Percentiles rank a stretch among this genome's conserved stretches.
Evolutionary conservation across 2,329 filamentous ascomycete genomes (phyloP).

Genomic region (Pezicula neosporulosa): DNA sequence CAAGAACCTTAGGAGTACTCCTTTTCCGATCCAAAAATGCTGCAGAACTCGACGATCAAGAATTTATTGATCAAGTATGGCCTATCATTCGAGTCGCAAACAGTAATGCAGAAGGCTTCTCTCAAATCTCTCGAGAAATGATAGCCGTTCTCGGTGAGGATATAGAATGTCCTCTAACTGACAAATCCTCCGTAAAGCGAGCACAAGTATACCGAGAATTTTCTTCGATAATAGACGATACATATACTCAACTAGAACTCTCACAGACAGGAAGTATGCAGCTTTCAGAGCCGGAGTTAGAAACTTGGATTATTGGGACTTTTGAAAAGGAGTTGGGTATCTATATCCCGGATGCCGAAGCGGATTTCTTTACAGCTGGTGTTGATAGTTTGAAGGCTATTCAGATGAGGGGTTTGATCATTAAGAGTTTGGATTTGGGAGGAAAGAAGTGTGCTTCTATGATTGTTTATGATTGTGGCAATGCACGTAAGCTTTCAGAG

Average conservation of each 20-base stretch:
- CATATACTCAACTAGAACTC: slow-evolving; percentile 18
- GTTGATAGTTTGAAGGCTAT: slow-evolving; percentile 58
- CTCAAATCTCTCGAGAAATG: slow-evolving; percentile 49
- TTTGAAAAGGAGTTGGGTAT: slow-evolving; percentile 3
- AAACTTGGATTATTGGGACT: slow-evolving; percentile 24
- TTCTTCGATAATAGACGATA: slow-evolving; percentile 37
- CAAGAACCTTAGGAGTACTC: slow-evolving; percentile 37
- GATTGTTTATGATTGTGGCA: slow-evolving; percentile 54
- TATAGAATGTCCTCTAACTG: slow-evolving; percentile 43
- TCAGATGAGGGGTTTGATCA: slow-evolving; percentile 48
- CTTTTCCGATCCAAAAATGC: slow-evolving; percentile 46
- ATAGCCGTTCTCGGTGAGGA: slow-evolving; percentile 43
- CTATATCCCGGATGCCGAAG: slow-evolving; percentile 27
- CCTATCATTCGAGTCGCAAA: slow-evolving; percentile 50
- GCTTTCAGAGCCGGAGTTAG: slow-evolving; percentile 25
- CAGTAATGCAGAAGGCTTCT: slow-evolving; percentile 45
- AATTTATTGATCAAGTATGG: slow-evolving; percentile 46
- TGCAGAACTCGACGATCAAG: slow-evolving; percentile 33
- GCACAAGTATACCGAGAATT: slow-evolving; percentile 45
- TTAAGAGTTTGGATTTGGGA: slow-evolving; percentile 45
- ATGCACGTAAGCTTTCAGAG: slow-evolving; percentile 38
- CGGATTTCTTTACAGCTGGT: slow-evolving; percentile 56
- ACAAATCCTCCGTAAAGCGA: slow-evolving; percentile 52
- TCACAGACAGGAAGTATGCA: slow-evolving; percentile 9
- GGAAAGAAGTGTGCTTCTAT: slow-evolving; percentile 45